These are phyloP conservation scores for Aspergillus affinis DNA, from an alignment of 495 filamentous ascomycete genomes.

Conservation along the genomic window DNA sequence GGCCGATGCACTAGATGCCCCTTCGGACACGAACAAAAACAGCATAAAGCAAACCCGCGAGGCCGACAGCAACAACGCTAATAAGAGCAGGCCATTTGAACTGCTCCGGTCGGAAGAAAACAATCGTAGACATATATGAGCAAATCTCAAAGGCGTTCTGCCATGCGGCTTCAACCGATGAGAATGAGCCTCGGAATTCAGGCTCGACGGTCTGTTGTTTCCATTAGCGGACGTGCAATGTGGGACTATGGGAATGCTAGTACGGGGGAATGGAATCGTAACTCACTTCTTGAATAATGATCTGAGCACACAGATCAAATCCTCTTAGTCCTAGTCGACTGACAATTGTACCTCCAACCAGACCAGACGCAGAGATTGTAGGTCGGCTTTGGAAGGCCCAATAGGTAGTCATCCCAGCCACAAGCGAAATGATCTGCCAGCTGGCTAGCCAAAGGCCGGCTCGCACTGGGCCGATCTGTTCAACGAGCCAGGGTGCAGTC, in stretches of 20 bases:
- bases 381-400: constrained; percentile 19
- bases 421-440: constrained; percentile 58
- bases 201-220: constrained; percentile 6
- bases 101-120: constrained; percentile 54
- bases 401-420: constrained; percentile 43
- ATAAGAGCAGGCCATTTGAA: constrained; percentile 63
- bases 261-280: neutral
- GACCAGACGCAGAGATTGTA: constrained; percentile 36
- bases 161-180: constrained; percentile 56
- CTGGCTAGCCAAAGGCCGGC: constrained; percentile 62
- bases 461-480: constrained; percentile 53
- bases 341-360: constrained; percentile 52
- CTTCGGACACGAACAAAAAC: constrained; percentile 55
- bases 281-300: constrained; percentile 63
- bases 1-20: constrained; percentile 62
- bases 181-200: constrained; percentile 54
- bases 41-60: constrained; percentile 54
- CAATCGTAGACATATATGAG: constrained; percentile 60
- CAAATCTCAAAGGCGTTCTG: constrained; percentile 68
- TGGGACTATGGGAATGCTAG: constrained; percentile 15
- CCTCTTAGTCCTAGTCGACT: constrained; percentile 68
- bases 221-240: constrained; percentile 43
- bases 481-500: constrained; percentile 52
- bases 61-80: constrained; percentile 50
- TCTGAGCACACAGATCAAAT: constrained; percentile 65